phyloP scores from a whole-genome alignment of 2,329 filamentous ascomycete species.

The Xylaria digitata region DNA sequence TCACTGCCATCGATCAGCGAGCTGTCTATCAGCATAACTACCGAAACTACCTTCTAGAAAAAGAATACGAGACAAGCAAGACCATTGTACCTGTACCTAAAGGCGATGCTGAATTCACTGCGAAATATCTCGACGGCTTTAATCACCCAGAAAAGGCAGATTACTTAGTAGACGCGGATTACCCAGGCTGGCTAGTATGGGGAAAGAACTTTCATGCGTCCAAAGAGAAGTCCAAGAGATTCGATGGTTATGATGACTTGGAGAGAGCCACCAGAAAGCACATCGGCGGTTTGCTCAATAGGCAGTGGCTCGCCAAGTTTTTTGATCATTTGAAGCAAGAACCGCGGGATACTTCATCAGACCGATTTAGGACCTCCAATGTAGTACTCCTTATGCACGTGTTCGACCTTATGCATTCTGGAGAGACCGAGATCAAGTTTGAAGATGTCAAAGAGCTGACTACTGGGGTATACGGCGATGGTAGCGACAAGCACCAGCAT shows the following conservation, averaged over 20 bases:
- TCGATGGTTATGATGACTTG: constrained; percentile 78
- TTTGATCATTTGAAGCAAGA: constrained; percentile 98
- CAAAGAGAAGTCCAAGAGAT: constrained; percentile 76
- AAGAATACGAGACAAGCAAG: constrained; percentile 81
- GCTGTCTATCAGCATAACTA: constrained; percentile 89
- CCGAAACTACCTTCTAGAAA: constrained; percentile 84
- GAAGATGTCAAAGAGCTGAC: constrained; percentile 88
- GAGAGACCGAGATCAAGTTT: constrained; percentile 80
- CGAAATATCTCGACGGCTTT: constrained; percentile 81
- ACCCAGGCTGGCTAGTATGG: constrained; percentile 97
- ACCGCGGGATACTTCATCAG: constrained; percentile 81
- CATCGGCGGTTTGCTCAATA: constrained; percentile 83
- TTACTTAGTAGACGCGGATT: constrained; percentile 91
- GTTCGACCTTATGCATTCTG: constrained; percentile 89
- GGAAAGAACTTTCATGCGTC: constrained; percentile 86
- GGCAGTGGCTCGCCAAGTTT: constrained; percentile 86
- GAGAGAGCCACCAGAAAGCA: constrained; percentile 79
- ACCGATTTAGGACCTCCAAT: constrained; percentile 90
- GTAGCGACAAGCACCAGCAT: constrained; percentile 97
- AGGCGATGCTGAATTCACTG: constrained; percentile 83
- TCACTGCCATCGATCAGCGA: constrained; percentile 87
- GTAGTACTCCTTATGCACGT: constrained; percentile 88
- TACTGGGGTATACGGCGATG: constrained; percentile 84
- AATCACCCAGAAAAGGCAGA: constrained; percentile 77
- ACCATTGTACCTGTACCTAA: constrained; percentile 77